Evolutionary conservation across 805 yeast species (phyloP).

Genomic region (Nakazawaea anatomiae): DNA sequence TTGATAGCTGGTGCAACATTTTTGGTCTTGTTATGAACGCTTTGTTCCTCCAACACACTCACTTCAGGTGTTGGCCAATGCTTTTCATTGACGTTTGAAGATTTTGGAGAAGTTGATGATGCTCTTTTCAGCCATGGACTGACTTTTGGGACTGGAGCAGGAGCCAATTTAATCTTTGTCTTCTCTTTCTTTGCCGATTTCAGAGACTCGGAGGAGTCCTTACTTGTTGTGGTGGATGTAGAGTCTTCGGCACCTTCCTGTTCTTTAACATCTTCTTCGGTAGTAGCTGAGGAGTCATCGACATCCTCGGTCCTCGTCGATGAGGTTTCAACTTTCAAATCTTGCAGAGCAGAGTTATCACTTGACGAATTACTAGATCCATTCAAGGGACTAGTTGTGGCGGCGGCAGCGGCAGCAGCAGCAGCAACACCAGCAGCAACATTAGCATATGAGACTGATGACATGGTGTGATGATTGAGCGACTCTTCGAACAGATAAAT

Average conservation of each 20-base stretch:
- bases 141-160: constrained; percentile 60
- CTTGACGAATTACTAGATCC: constrained; percentile 1
- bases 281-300: constrained; percentile 8
- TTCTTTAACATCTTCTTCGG: constrained; percentile 5
- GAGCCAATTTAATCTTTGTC: constrained; percentile 37
- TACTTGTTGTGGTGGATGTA: not conserved
- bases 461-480: constrained; percentile 6
- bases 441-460: constrained; percentile 20
- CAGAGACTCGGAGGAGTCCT: not conserved
- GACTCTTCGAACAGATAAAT: not conserved
- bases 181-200: constrained; percentile 17
- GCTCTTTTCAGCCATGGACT: constrained; percentile 51
- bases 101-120: constrained; percentile 20
- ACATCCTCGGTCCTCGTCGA: constrained; percentile 19
- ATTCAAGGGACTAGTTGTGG: constrained; percentile 11
- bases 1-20: constrained; percentile 14
- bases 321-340: constrained; percentile 20
- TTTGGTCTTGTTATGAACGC: constrained; percentile 16
- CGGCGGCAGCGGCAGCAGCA: constrained; percentile 13
- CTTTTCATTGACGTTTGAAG: constrained; percentile 18
- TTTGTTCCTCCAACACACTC: constrained; percentile 20
- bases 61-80: constrained; percentile 33
- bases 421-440: constrained; percentile 17
- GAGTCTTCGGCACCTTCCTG: not conserved
- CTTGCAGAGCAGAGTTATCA: constrained; percentile 1